Evolutionary conservation across 2,329 filamentous ascomycete genomes (phyloP).

Genomic region (Helotiales sp.): DNA sequence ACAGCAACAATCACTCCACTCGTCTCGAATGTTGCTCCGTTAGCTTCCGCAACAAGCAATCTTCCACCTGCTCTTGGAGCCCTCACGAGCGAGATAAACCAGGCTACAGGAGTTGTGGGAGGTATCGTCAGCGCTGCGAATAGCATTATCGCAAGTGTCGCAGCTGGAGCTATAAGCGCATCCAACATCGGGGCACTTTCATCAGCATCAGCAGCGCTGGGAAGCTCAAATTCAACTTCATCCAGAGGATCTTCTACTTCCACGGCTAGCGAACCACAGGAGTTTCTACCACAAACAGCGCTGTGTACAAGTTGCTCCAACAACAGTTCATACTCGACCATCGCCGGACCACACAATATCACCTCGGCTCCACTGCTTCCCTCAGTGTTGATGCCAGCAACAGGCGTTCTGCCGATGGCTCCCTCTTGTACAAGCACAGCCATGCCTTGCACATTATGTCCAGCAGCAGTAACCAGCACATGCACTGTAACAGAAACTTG

Average conservation of each 20-base stretch:
- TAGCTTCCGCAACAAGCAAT: neutral
- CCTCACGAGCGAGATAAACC: slow-evolving; percentile 5
- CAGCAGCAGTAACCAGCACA: slow-evolving; percentile 17
- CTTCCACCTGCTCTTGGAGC: neutral
- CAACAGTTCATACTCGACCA: neutral
- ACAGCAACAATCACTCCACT: neutral
- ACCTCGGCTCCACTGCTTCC: slow-evolving; percentile 7
- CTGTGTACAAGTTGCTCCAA: neutral
- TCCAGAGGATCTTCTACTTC: neutral
- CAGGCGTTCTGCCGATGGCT: neutral
- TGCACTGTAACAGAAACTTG: slow-evolving; percentile 28
- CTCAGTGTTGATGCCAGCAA: neutral
- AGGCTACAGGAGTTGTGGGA: slow-evolving; percentile 14
- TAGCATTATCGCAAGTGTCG: slow-evolving; percentile 16
- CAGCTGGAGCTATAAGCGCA: slow-evolving; percentile 3
- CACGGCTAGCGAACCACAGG: neutral
- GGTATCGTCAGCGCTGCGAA: slow-evolving; percentile 17
- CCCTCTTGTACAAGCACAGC: neutral
- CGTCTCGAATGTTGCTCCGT: neutral
- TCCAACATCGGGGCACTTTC: slow-evolving; percentile 16
- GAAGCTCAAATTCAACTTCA: neutral
- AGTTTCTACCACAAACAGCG: slow-evolving; percentile 2
- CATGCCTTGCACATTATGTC: slow-evolving; percentile 12
- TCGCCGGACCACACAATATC: neutral
- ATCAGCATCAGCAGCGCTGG: neutral